Percentiles rank a stretch among this genome's conserved stretches.
These are phyloP conservation scores for Zygosaccharomyces bisporus DNA, from an alignment of 805 yeast genomes.

Conservation along the genomic window DNA sequence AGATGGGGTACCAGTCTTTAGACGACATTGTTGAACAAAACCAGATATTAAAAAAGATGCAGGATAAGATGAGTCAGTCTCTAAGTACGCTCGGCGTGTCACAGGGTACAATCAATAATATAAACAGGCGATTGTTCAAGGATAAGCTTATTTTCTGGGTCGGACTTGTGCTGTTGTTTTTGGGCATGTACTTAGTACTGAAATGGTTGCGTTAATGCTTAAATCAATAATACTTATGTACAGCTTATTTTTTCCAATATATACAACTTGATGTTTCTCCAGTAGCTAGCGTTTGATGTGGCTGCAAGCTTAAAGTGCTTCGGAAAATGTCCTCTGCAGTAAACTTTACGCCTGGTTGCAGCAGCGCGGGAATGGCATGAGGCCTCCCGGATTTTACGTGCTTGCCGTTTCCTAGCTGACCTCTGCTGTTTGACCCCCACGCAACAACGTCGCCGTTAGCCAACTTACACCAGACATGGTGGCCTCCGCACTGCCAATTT, in stretches of 20 bases:
- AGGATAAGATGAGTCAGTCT: slow-evolving; percentile 57
- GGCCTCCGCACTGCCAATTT: slow-evolving; percentile 56
- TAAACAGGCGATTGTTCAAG: slow-evolving; percentile 76
- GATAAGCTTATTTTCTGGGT: slow-evolving; percentile 86
- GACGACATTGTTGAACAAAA: slow-evolving; percentile 86
- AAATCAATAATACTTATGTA: slow-evolving; percentile 3
- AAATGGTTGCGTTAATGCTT: slow-evolving; percentile 52
- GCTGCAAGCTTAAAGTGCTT: slow-evolving; percentile 43
- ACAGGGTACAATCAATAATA: slow-evolving; percentile 71
- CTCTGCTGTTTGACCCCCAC: slow-evolving; percentile 83
- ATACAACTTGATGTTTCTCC: slow-evolving; percentile 62
- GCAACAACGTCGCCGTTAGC: slow-evolving; percentile 60
- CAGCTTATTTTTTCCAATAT: slow-evolving; percentile 43
- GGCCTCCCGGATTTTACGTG: slow-evolving; percentile 57
- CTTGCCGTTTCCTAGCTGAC: slow-evolving; percentile 85
- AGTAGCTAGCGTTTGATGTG: slow-evolving; percentile 57
- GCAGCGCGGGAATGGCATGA: slow-evolving; percentile 46
- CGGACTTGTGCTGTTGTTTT: slow-evolving; percentile 58
- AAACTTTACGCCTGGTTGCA: slow-evolving; percentile 47
- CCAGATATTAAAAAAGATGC: slow-evolving; percentile 60
- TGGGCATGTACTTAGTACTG: slow-evolving; percentile 61
- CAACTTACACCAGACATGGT: slow-evolving; percentile 61
- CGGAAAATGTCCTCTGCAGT: slow-evolving; percentile 29
- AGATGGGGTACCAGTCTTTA: slow-evolving; percentile 80
- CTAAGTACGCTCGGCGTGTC: slow-evolving; percentile 84